Conservation (phyloP, 2,329 filamentous ascomycete genomes). For the Xylogone sp. region DNA sequence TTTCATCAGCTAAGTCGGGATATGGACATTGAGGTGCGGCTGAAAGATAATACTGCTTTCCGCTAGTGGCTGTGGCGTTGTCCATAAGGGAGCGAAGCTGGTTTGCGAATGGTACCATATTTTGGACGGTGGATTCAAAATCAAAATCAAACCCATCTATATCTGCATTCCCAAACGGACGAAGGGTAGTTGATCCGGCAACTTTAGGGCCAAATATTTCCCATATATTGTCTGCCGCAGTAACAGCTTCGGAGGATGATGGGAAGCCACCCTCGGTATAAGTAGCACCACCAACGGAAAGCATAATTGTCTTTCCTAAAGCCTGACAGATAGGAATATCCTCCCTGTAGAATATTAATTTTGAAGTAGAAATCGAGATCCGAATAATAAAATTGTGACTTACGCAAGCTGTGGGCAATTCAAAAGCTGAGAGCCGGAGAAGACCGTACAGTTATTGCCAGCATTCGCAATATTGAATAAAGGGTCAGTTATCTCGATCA, state of each 20-base stretch:
- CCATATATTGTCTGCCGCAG: constrained; percentile 63
- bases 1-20: constrained; percentile 56
- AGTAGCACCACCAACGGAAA: constrained; percentile 69
- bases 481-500: constrained; percentile 51
- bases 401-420: constrained; percentile 64
- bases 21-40: constrained; percentile 67
- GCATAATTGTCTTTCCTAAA: constrained; percentile 63
- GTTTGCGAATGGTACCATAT: constrained; percentile 59
- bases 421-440: constrained; percentile 53
- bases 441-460: constrained; percentile 56
- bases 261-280: constrained; percentile 66
- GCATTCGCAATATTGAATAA: constrained; percentile 63
- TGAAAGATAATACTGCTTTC: constrained; percentile 55
- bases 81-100: constrained; percentile 54
- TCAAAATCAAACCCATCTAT: constrained; percentile 78
- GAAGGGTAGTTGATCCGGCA: constrained; percentile 40
- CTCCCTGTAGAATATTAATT: constrained; percentile 16
- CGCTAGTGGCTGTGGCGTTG: constrained; percentile 30
- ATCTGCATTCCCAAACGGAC: constrained; percentile 63
- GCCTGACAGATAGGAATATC: constrained; percentile 59
- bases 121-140: constrained; percentile 56
- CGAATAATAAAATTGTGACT: constrained; percentile 21
- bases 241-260: constrained; percentile 45
- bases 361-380: not conserved
- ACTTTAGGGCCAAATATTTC: constrained; percentile 61